Percentiles rank a stretch among this genome's conserved stretches.
These are phyloP conservation scores for Apiotrichum gamsii DNA, from an alignment of 1,284 basidiomycete genomes.

Conservation along the genomic window DNA sequence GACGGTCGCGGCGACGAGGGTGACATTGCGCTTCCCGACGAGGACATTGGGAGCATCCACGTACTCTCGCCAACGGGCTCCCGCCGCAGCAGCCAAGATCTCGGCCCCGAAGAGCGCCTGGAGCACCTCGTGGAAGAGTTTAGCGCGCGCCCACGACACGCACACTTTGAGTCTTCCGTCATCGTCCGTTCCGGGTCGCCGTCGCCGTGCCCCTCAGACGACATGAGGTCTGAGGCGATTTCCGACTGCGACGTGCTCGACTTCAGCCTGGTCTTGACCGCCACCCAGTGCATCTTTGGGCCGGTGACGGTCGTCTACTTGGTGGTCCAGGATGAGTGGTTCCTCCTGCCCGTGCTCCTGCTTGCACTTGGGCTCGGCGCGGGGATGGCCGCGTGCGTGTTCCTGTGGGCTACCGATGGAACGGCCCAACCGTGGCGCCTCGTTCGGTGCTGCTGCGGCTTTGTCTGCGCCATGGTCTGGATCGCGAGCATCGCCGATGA, in stretches of 20 bases:
- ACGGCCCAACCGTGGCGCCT: conserved; percentile 58
- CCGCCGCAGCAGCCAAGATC: no score
- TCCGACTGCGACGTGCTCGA: conserved; percentile 40
- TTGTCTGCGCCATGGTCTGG: conserved; percentile 83
- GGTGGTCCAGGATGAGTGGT: conserved; percentile 58
- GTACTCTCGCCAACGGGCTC: no score
- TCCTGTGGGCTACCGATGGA: conserved; percentile 60
- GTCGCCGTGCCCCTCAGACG: not conserved
- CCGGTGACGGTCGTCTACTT: conserved; percentile 70
- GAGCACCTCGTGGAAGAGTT: conserved; percentile 35
- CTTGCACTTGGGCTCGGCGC: conserved; percentile 57
- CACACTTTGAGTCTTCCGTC: not conserved
- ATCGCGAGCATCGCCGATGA: conserved; percentile 94
- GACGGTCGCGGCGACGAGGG: conserved; percentile 44
- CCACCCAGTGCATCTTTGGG: conserved; percentile 69
- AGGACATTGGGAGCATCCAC: conserved; percentile 47
- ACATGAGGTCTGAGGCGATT: conserved; percentile 2
- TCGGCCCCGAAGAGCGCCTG: conserved; percentile 32
- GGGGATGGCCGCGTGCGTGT: conserved; percentile 54
- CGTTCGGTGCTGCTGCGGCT: conserved; percentile 79
- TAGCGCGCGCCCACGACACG: conserved; percentile 7
- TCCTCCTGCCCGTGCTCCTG: conserved; percentile 53
- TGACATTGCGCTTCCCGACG: conserved; percentile 30
- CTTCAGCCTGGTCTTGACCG: conserved; percentile 76
- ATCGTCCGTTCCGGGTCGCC: conserved; percentile 1